Evolutionary conservation across 371 early-diverging fungal species (phyloP), one percentile per base, ranked within the genome.

Genomic region (Mortierella sp.): DNA sequence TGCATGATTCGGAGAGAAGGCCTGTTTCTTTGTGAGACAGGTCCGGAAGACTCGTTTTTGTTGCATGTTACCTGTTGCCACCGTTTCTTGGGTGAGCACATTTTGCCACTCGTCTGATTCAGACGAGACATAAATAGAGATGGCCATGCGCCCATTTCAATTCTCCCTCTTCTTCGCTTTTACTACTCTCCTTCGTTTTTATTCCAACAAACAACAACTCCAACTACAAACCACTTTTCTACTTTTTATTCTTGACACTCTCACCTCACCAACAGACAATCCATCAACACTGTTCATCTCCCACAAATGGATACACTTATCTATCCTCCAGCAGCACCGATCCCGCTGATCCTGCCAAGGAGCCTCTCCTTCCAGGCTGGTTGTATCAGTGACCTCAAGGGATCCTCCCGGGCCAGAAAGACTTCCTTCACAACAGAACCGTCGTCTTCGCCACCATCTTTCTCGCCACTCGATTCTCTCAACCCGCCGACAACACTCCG

Each of bases 291-390:
- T 19, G 14, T 31, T 37, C 8, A 5, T 50, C 4, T 19, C 34
- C 19, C 64, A 39, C 8, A 67, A 24, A 81, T 81, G 82, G 77
- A 81, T 39, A 58, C 53, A 24, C 71, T 77, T 2, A 53, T 74
- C 14, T 81, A 64, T 31, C 71, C 74, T 14, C 77, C 55, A 8
- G 50, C 82, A 41, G 39, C 66, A 10, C 82, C 82, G 7, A 58
- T 77, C 3, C 74, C 82, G 3, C 48, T 81, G 47, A 81, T 81
- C 22, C 55, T 77, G 2, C 82, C 82, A 31, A 74, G 82, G 31
- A 39, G 82, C 29, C 71, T 64, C 63, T 81, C 82, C 1, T 29
- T 74, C 68, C 68, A 77, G n/a, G 72, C 70, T n/a, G 53, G 63
- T 22, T 44, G 55, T 10, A 68, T 50, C n/a, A 24, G 41, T 26